Conservation (phyloP, 345 rosid species). For the Ceriops decandra region DNA sequence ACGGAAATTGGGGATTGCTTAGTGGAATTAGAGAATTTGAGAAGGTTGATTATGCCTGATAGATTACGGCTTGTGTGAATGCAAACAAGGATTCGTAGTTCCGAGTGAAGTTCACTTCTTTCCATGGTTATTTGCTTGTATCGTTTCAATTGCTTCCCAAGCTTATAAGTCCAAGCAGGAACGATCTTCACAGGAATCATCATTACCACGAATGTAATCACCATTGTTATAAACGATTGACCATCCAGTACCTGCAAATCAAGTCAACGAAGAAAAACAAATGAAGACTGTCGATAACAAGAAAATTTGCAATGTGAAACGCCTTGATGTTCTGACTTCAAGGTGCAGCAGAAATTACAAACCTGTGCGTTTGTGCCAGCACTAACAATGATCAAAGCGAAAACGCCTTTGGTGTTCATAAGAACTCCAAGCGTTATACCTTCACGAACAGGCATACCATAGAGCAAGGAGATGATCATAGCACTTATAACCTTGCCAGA, state of each 20-base stretch:
- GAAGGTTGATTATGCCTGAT: constrained; percentile 40
- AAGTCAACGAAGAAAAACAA: neutral
- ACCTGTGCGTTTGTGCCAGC: constrained; percentile 12
- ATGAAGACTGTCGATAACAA: neutral
- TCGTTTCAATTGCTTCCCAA: constrained; percentile 17
- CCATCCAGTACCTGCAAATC: constrained; percentile 11
- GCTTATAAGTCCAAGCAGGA: constrained; percentile 22
- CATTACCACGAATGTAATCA: constrained; percentile 8
- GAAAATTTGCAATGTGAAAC: neutral
- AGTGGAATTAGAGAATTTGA: constrained; percentile 40
- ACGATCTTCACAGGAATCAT: constrained; percentile 32
- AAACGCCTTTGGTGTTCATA: constrained; percentile 52
- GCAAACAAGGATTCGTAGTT: constrained; percentile 39
- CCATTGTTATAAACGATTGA: constrained; percentile 7
- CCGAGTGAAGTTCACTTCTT: constrained; percentile 27
- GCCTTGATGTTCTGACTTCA: neutral
- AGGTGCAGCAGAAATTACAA: neutral
- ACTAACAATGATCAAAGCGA: constrained; percentile 24
- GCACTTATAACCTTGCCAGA: constrained; percentile 31
- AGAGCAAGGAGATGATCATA: constrained; percentile 21
- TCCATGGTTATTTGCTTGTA: constrained; percentile 43
- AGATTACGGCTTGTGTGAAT: constrained; percentile 33
- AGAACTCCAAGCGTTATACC: constrained; percentile 43
- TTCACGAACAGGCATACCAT: constrained; percentile 26
- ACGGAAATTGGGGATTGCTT: constrained; percentile 33